phyloP scores from a whole-genome alignment of 2,329 filamentous ascomycete species.

The Talaromyces albobiverticillius region DNA sequence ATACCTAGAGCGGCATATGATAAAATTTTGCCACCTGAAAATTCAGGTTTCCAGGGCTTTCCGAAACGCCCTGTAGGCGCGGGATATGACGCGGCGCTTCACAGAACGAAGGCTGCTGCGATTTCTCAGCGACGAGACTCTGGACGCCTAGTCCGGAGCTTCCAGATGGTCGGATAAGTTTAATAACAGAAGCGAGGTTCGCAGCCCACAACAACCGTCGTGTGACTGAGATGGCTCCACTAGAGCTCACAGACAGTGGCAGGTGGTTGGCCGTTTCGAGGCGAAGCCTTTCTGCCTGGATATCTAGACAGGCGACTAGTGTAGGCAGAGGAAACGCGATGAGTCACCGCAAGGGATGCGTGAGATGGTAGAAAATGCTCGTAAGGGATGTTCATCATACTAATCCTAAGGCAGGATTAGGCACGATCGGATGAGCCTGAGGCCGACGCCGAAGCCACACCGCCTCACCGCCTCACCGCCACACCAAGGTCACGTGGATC shows the following conservation, averaged over 20 bases:
- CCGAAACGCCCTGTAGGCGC: slow-evolving; percentile 5
- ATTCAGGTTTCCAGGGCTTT: slow-evolving; percentile 12
- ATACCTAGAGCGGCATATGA: slow-evolving; percentile 7
- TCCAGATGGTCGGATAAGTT: background rate
- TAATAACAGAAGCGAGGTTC: slow-evolving; percentile 1
- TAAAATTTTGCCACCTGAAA: slow-evolving; percentile 16
- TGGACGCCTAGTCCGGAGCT: background rate
- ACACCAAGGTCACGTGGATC: slow-evolving; percentile 8
- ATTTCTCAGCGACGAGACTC: background rate
- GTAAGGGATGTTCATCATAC: background rate
- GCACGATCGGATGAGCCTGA: slow-evolving; percentile 12
- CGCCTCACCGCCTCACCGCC: slow-evolving; percentile 1
- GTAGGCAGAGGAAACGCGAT: slow-evolving; percentile 5
- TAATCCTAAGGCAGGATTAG: slow-evolving; percentile 6
- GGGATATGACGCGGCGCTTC: slow-evolving; percentile 9
- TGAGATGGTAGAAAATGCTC: background rate
- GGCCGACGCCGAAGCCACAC: slow-evolving; percentile 9
- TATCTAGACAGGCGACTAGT: background rate
- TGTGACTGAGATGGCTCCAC: slow-evolving; percentile 15
- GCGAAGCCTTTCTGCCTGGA: slow-evolving; percentile 5
- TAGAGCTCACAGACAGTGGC: slow-evolving; percentile 1
- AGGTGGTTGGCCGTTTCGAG: slow-evolving; percentile 2
- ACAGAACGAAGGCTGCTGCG: slow-evolving; percentile 4
- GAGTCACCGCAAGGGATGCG: slow-evolving; percentile 11
- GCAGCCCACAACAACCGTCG: slow-evolving; percentile 12